These are phyloP conservation scores for Paecilomyces sp. DNA, from an alignment of 2,329 filamentous ascomycete species.

Conservation along the genomic window DNA sequence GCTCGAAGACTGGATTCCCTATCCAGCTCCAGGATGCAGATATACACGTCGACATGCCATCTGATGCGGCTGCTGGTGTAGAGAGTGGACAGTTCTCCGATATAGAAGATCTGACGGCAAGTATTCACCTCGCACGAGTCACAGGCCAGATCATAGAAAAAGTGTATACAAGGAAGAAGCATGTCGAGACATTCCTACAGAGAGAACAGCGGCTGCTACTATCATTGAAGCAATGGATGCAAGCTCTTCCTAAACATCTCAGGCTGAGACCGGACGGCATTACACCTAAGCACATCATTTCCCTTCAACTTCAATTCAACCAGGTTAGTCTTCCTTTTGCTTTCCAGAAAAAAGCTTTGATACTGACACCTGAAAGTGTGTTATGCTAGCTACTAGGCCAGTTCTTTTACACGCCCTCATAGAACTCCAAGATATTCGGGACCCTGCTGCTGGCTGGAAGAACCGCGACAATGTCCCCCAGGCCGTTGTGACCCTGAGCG, in stretches of 20 bases:
- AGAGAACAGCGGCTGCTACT: constrained; percentile 34
- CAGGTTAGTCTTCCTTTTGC: constrained; percentile 13
- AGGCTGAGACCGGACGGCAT: constrained; percentile 25
- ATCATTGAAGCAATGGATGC: constrained; percentile 31
- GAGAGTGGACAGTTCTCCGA: constrained; percentile 32
- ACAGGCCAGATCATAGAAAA: constrained; percentile 28
- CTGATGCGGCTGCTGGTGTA: constrained; percentile 19
- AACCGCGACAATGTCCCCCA: constrained; percentile 16
- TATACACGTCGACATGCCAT: constrained; percentile 35
- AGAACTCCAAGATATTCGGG: constrained; percentile 11
- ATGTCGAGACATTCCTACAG: constrained; percentile 31
- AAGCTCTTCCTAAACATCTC: constrained; percentile 27
- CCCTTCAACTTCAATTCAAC: constrained; percentile 32
- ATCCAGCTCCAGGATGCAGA: constrained; percentile 44
- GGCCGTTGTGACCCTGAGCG: constrained; percentile 27
- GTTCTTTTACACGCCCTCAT: constrained; percentile 33
- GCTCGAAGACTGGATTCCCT: constrained; percentile 43
- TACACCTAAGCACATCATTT: constrained; percentile 26
- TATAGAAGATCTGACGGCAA: constrained; percentile 28
- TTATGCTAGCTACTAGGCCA: constrained; percentile 32
- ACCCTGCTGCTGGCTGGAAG: background rate
- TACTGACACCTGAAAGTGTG: constrained; percentile 15
- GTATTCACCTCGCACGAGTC: constrained; percentile 30
- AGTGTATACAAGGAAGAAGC: constrained; percentile 28
- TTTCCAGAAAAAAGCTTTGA: background rate